Conservation (phyloP, 176 grass and related monocot genomes). For the Dactylis glomerata region DNA sequence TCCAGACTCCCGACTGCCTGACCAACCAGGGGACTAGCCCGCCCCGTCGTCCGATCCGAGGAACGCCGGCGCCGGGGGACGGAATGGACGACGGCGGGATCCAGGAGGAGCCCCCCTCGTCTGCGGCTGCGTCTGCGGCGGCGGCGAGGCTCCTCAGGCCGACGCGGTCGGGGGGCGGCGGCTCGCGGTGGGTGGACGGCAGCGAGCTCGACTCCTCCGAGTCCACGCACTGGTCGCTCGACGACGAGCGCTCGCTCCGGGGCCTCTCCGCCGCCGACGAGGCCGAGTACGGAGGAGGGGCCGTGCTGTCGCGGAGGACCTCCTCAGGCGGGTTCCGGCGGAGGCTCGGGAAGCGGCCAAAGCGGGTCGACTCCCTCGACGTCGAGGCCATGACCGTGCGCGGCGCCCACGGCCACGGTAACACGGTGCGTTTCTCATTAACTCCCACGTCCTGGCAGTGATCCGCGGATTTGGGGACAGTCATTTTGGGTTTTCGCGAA, state of each 20-base stretch:
- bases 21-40: not conserved
- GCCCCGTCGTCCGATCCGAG: not conserved
- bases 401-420: constrained; percentile 46
- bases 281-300: not conserved
- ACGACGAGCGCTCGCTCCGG: constrained; percentile 10
- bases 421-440: constrained; percentile 42
- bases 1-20: not conserved
- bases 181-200: constrained; percentile 82
- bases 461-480: not conserved
- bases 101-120: constrained; percentile 51
- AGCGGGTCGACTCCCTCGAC: constrained; percentile 78
- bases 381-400: constrained; percentile 84
- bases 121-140: not conserved
- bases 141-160: not conserved
- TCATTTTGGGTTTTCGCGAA: not conserved
- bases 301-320: not conserved
- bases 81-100: constrained; percentile 65
- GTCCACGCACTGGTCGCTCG: constrained; percentile 53
- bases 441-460: not conserved
- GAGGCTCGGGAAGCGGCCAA: constrained; percentile 60
- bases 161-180: constrained; percentile 26
- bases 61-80: not conserved
- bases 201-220: constrained; percentile 94
- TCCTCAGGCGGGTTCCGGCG: constrained; percentile 46
- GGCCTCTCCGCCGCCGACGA: not conserved